phyloP scores from a whole-genome alignment of 2,329 filamentous ascomycete genomes.

The Monilinia vaccinii-corymbosi region DNA sequence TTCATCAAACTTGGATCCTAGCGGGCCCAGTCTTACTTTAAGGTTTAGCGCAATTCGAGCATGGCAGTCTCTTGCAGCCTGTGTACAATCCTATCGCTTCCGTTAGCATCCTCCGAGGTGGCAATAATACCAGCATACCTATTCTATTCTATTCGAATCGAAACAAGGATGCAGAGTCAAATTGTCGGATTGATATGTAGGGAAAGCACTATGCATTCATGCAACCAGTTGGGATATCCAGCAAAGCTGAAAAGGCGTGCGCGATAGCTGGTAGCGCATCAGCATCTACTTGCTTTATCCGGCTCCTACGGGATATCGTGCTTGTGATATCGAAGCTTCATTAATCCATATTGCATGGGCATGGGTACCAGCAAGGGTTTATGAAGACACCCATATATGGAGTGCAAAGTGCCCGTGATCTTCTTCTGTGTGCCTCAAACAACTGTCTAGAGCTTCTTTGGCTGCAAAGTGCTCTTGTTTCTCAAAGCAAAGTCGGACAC shows the following conservation, averaged over 20 bases:
- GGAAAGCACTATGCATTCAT: neutral
- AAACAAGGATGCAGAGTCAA: too few relatives aligned
- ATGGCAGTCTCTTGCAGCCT: neutral
- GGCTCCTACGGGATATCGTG: neutral
- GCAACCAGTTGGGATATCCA: neutral
- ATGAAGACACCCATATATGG: neutral
- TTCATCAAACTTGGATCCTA: neutral
- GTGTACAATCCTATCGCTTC: neutral
- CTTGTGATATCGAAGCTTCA: neutral
- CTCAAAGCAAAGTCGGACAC: neutral
- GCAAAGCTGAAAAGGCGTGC: neutral
- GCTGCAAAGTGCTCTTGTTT: neutral
- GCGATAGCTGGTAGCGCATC: neutral
- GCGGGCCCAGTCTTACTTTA: neutral
- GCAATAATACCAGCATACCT: neutral
- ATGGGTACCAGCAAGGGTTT: neutral
- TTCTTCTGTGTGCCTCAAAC: neutral
- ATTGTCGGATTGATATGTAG: neutral
- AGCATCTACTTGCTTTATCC: neutral
- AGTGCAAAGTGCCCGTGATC: neutral
- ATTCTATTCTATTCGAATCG: neutral
- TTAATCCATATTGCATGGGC: neutral
- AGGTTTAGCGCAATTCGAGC: neutral
- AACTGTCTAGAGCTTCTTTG: neutral
- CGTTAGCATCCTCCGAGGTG: neutral